Base-by-base conservation (phyloP, 202 grass and related monocot genomes). In the Carex arenaria region DNA sequence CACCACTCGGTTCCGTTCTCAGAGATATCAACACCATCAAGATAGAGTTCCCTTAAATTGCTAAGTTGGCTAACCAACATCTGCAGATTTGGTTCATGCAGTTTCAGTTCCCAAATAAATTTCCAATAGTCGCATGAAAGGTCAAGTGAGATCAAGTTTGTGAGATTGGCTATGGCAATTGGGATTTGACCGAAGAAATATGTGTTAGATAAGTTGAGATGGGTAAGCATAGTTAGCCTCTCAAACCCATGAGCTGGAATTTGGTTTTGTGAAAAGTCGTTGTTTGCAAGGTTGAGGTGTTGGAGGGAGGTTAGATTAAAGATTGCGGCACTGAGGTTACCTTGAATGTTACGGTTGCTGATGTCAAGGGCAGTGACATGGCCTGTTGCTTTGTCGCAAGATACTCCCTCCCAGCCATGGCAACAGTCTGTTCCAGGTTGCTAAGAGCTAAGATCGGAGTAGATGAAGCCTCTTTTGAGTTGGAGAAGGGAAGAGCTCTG, bases 351-450 rank as follows among this genome's bases (percentile, higher is more conserved):
- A 19, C 3, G 23, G 73, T 28, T 36, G 49, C 61, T 61, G 42
- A 92, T 85, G 83, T 89, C 66, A 56, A 92, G 59, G 23, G 40
- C 55, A 36, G 38, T 61, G 38, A 89, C 85, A 34, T 8, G 82
- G 17, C 60, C 71, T 0, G 72, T 43, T 8, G 34, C 9, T 22
- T 30, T 23, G 30, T 81, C 79, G 23, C 90, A 92, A 42, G 47
- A 22, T 4, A 92, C 83, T 30, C 87, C 87, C 23, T 89, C 66
- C 90, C 90, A 92, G 11, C 0, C 43, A 3, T 0, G 36, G 69
- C 87, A 92, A 60, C 90, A 92, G 69, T 89, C 85, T 22, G 85
- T 87, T 36, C 69, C 65, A 3, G 64, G 34, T 60, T 61, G 85
- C 90, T 87, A 92, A 18, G 79, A 87, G 18, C 63, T 53, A 17